Evolutionary conservation across 2,329 filamentous ascomycete genomes (phyloP), one percentile per base, ranked within the genome.

Genomic region (Diaporthe amygdali): DNA sequence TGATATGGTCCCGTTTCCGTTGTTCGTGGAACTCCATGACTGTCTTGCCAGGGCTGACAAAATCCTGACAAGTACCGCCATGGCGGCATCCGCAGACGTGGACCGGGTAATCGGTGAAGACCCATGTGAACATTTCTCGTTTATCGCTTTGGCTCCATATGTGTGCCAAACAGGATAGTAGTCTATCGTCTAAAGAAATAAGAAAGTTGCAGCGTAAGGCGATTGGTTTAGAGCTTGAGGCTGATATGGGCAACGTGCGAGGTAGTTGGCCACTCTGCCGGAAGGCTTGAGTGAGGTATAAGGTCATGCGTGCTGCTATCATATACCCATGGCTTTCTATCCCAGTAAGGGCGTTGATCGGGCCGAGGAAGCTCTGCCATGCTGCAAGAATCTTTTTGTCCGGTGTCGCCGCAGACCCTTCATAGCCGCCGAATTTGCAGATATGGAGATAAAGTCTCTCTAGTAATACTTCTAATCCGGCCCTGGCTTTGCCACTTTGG

Each of bases 341-440:
- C 7, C 22, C 25, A 12, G 47, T 9, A 5, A 71, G 56, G 17
- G 55, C n/a, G 25, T n/a, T 32, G 47, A 71, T 66, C 22, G 66
- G 66, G 9, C 46, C 55, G 3, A 71, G 20, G 41, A 69, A 71
- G 47, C 70, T 71, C 30, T 49, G 27, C 70, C 70, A 71, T n/a
- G 70, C 39, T 34, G 56, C 70, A 14, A 71, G 4, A 5, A 70
- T 71, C 46, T 22, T 30, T 7, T 55, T 30, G 49, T 56, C 55
- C 20, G 69, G 25, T 14, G 64, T 59, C 7, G 47, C 14, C 12
- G 54, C n/a, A 4, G 88, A 61, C 87, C 88, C 3, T 89, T 27
- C 8, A n/a, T 64, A 59, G 20, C 5, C 34, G 10, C 32, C 30
- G 12, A 71, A 66, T 3, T 59, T 25, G 27, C 37, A 34, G 15